These are phyloP conservation scores for Microdochium paspali DNA, from an alignment of 2,329 filamentous ascomycete species.

Conservation along the genomic window DNA sequence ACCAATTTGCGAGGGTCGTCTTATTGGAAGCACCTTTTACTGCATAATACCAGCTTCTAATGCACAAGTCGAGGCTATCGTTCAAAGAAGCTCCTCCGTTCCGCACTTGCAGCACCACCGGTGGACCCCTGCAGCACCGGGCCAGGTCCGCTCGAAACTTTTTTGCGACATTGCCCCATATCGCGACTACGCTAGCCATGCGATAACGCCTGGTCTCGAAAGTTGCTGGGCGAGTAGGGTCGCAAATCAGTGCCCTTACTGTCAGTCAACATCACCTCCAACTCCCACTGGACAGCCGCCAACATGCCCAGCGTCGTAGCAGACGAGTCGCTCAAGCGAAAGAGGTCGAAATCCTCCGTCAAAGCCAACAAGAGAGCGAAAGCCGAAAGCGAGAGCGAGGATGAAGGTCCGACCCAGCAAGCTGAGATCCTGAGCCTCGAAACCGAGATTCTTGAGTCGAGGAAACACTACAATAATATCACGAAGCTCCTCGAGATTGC, in stretches of 20 bases:
- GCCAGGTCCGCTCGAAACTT: background rate
- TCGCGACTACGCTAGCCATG: background rate
- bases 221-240: background rate
- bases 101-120: too few relatives aligned
- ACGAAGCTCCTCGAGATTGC: constrained; percentile 57
- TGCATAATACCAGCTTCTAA: too few relatives aligned
- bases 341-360: constrained; percentile 32
- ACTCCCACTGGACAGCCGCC: background rate
- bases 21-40: too few relatives aligned
- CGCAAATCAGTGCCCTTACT: background rate
- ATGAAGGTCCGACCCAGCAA: constrained; percentile 41
- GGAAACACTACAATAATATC: constrained; percentile 89
- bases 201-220: constrained; percentile 1
- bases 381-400: constrained; percentile 36
- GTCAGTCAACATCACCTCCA: background rate
- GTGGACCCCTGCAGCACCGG: too few relatives aligned
- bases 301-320: constrained; percentile 17
- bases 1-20: too few relatives aligned
- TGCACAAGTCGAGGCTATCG: too few relatives aligned
- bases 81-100: too few relatives aligned
- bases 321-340: constrained; percentile 38
- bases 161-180: background rate
- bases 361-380: constrained; percentile 41
- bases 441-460: constrained; percentile 72
- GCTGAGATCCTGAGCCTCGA: constrained; percentile 67